A percentile compares a stretch with the other conserved stretches of the same genome.
Evolutionary conservation across 306 rosid genomes (phyloP).

Genomic region (Rosa chinensis): DNA sequence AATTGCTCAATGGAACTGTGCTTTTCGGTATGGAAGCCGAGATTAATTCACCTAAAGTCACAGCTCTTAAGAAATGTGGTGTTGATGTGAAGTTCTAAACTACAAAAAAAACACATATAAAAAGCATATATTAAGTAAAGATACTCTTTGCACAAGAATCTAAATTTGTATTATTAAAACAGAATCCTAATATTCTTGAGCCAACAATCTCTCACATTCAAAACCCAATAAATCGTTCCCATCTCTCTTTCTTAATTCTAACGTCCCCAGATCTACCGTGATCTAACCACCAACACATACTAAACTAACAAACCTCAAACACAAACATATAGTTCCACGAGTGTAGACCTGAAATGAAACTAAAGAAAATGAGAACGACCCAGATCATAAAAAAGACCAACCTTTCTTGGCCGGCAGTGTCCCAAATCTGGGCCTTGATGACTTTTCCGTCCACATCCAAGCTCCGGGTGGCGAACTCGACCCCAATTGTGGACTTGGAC

Average conservation of each 20-base stretch:
- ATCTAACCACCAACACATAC: constrained; percentile 6
- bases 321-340: not conserved
- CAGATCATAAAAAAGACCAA: constrained; percentile 17
- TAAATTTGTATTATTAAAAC: not conserved
- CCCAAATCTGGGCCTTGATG: constrained; percentile 67
- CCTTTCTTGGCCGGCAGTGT: constrained; percentile 65
- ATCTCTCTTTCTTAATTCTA: not conserved
- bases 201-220: not conserved
- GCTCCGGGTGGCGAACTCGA: constrained; percentile 67
- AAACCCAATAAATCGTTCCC: not conserved
- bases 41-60: not conserved
- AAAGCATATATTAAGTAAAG: constrained; percentile 4
- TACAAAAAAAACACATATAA: not conserved
- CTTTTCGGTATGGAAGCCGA: not conserved
- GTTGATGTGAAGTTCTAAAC: not conserved
- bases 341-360: not conserved
- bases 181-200: not conserved
- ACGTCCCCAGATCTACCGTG: constrained; percentile 30
- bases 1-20: not conserved
- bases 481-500: constrained; percentile 62
- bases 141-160: not conserved
- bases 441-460: constrained; percentile 49
- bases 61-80: not conserved
- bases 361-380: not conserved
- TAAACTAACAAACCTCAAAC: not conserved